Percentiles rank a stretch among this genome's conserved stretches.
Evolutionary conservation across 2,329 filamentous ascomycete species (phyloP).

Genomic region (Neophaeococcomyces aloes): DNA sequence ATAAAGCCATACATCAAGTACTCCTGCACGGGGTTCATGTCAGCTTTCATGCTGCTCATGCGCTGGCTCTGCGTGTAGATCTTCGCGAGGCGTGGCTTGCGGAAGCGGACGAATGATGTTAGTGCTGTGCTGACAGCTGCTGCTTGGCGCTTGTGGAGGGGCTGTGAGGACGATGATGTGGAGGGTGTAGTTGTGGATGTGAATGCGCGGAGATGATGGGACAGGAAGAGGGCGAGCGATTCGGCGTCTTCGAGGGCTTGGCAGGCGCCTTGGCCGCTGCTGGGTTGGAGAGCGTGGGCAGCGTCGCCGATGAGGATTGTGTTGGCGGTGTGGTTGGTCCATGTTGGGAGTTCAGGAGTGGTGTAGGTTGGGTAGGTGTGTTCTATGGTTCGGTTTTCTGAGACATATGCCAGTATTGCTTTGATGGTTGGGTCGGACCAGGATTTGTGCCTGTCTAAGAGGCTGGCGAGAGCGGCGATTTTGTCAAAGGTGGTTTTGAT

Average conservation of each 20-base stretch:
- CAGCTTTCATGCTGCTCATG: conserved; percentile 28
- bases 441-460: conserved; percentile 32
- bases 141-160: conserved; percentile 1
- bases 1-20: conserved; percentile 30
- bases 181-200: conserved; percentile 4
- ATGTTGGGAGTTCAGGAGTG: conserved; percentile 37
- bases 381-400: conserved; percentile 24
- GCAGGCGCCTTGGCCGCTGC: conserved; percentile 28
- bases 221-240: conserved; percentile 34
- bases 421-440: conserved; percentile 40
- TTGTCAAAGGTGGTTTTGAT: conserved; percentile 13
- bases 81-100: conserved; percentile 27
- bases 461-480: conserved; percentile 7
- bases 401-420: conserved; percentile 30
- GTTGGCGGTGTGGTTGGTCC: conserved; percentile 29
- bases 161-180: not conserved
- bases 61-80: conserved; percentile 27
- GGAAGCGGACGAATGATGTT: conserved; percentile 26
- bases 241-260: conserved; percentile 33
- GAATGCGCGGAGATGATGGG: conserved; percentile 22
- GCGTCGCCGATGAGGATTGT: conserved; percentile 26
- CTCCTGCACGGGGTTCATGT: conserved; percentile 28
- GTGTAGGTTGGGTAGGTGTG: conserved; percentile 42
- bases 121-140: conserved; percentile 25
- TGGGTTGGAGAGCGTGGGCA: conserved; percentile 28